Evolutionary conservation across 768 basidiomycete genomes (phyloP).

Genomic region (Pulveroboletus sp.): DNA sequence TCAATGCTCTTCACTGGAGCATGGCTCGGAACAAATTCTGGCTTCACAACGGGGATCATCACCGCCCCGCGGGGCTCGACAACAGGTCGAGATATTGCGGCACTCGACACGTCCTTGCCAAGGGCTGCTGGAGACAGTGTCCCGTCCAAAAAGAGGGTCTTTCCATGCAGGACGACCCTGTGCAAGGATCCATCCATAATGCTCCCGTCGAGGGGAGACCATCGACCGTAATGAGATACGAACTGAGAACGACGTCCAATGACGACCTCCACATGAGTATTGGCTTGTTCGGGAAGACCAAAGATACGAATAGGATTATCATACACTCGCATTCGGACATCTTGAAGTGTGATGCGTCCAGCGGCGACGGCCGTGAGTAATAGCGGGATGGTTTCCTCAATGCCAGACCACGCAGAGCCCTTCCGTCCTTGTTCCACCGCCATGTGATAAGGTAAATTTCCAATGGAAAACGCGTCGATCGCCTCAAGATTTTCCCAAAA

Average conservation of each 20-base stretch:
- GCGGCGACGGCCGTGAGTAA: slow-evolving; percentile 81
- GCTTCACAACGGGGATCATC: slow-evolving; percentile 17
- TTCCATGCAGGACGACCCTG: slow-evolving; percentile 84
- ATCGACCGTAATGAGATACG: slow-evolving; percentile 43
- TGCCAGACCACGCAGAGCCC: slow-evolving; percentile 68
- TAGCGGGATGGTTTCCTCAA: slow-evolving; percentile 83
- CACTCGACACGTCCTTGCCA: slow-evolving; percentile 71
- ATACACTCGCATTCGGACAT: slow-evolving; percentile 75
- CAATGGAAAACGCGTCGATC: slow-evolving; percentile 90
- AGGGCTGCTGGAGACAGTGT: slow-evolving; percentile 50
- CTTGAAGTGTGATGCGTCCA: slow-evolving; percentile 75
- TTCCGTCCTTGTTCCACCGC: slow-evolving; percentile 56
- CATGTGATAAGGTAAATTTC: slow-evolving; percentile 74
- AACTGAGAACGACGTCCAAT: slow-evolving; percentile 70
- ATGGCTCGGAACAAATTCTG: slow-evolving; percentile 28
- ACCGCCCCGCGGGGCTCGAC: slow-evolving; percentile 25
- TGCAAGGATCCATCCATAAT: slow-evolving; percentile 73
- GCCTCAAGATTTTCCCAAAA: slow-evolving; percentile 81
- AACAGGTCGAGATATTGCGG: slow-evolving; percentile 43
- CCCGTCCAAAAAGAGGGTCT: slow-evolving; percentile 89
- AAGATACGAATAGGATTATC: slow-evolving; percentile 94
- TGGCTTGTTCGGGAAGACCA: slow-evolving; percentile 76
- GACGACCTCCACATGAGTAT: slow-evolving; percentile 91
- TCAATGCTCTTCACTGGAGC: slow-evolving; percentile 32
- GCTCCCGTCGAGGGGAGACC: slow-evolving; percentile 78